Base-by-base conservation (phyloP, 805 yeast genomes). In the Wickerhamomyces canadensis region DNA sequence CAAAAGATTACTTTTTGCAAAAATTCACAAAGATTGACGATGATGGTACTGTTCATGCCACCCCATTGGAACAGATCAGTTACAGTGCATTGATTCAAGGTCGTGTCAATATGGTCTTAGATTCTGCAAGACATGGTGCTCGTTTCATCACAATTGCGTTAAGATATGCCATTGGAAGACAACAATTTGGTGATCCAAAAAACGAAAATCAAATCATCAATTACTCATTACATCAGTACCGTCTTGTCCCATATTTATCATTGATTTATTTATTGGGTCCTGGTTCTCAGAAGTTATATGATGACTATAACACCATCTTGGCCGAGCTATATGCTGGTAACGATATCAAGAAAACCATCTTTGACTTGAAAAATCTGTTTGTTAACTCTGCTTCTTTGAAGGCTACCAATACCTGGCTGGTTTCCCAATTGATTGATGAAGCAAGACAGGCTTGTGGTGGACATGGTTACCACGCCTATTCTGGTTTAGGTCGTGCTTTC, bases 371-470 rank as follows among this genome's bases (percentile, higher is more conserved):
- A 63, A 76, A 80, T 34, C 67, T 89, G 41, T 89, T 89, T 61
- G 80, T 84, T 27, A 80, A 83, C 40, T 83, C 94, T 23, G 96
- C 94, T 8, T 81, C 95, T 29, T 71, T 87, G 55, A 89, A 89
- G 62, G 88, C 96, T 4, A 79, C 95, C 26, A 76, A 81, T 45
- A 89, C 97, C 27, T 89, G 96, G 96, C 69, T 79, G 29, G 75
- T 86, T 23, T 79, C 88, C 28, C 75, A 74, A 42, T 68, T 84
- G 49, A 88, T 89, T 55, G 95, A 87, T 58, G 89, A 88, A 64
- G 76, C 88, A 47, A 76, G 97, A 65, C 97, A 89, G 64, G 74
- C 95, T 2, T 88, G 96, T 62, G 96, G 97, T 60, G 97, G 97
- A 23, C 96, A 85, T 62, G 97, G 97, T 28, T 89, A 89, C 64